Percentiles rank a stretch among this genome's conserved stretches.
Conservation (phyloP, 495 filamentous ascomycete species). For the Patellaria atrata region DNA sequence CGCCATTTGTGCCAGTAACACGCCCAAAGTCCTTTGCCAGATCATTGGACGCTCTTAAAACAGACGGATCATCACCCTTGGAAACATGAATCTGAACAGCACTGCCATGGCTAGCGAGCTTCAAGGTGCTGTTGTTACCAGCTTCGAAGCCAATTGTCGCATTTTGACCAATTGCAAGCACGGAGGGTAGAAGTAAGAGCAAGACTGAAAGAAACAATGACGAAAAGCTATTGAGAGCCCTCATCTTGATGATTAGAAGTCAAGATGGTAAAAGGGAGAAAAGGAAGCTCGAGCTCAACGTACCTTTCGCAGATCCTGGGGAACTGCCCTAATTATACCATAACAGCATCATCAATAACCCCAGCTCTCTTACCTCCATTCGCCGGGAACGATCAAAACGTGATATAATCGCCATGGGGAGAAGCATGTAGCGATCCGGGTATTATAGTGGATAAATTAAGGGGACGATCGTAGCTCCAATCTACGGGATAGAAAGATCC, state of each 20-base stretch:
- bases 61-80: conserved; percentile 47
- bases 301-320: background rate
- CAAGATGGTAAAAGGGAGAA: background rate
- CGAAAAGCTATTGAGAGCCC: conserved; percentile 4
- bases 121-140: conserved; percentile 19
- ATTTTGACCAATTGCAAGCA: conserved; percentile 40
- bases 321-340: too few species aligned
- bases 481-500: too few species aligned
- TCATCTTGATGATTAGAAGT: conserved; percentile 8
- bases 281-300: background rate
- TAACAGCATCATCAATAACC: too few species aligned
- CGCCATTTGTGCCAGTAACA: conserved; percentile 45
- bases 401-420: too few species aligned
- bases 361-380: too few species aligned
- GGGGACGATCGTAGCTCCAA: too few species aligned
- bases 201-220: conserved; percentile 5
- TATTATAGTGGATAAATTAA: too few species aligned
- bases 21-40: conserved; percentile 57
- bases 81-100: conserved; percentile 38
- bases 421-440: too few species aligned
- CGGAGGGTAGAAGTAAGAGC: conserved; percentile 6
- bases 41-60: conserved; percentile 51
- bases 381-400: too few species aligned
- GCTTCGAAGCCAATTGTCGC: conserved; percentile 36
- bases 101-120: conserved; percentile 15